A percentile compares a stretch with the other conserved stretches of the same genome.
These are phyloP conservation scores for Cyberlindnera galapagoensis DNA, from an alignment of 805 yeast genomes.

Conservation along the genomic window DNA sequence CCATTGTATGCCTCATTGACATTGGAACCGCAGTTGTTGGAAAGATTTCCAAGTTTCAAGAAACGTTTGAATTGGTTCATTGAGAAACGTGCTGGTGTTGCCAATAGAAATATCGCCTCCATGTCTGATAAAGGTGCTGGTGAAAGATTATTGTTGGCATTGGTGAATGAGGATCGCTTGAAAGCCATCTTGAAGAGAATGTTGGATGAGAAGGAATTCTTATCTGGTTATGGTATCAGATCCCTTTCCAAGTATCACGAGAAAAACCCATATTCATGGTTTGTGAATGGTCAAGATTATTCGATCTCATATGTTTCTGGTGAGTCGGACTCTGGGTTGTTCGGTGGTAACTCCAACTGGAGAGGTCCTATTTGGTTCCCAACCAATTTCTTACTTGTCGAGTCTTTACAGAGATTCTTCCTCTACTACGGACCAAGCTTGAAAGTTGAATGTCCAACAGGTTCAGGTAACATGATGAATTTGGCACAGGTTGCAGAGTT, in stretches of 20 bases:
- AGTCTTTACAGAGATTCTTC: slow-evolving; percentile 80
- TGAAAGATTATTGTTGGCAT: slow-evolving; percentile 69
- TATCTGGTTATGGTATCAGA: slow-evolving; percentile 80
- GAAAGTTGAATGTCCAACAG: slow-evolving; percentile 83
- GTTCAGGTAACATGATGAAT: slow-evolving; percentile 69
- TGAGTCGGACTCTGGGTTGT: slow-evolving; percentile 86
- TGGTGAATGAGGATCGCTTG: slow-evolving; percentile 76
- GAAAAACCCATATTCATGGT: slow-evolving; percentile 77
- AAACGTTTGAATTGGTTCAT: slow-evolving; percentile 81
- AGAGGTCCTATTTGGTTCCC: slow-evolving; percentile 98
- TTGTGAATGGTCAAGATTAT: slow-evolving; percentile 69
- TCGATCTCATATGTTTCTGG: slow-evolving; percentile 75
- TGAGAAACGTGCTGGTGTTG: slow-evolving; percentile 58
- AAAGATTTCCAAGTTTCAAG: slow-evolving; percentile 74
- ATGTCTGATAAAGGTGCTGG: slow-evolving; percentile 74
- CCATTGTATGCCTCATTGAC: slow-evolving; percentile 88
- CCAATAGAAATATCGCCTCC: slow-evolving; percentile 80
- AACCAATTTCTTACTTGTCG: slow-evolving; percentile 77
- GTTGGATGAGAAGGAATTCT: slow-evolving; percentile 82
- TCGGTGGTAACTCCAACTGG: slow-evolving; percentile 97
- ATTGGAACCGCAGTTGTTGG: slow-evolving; percentile 74
- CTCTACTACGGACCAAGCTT: slow-evolving; percentile 82
- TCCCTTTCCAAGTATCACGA: slow-evolving; percentile 84
- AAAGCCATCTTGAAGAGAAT: slow-evolving; percentile 67
- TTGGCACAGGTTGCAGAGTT: slow-evolving; percentile 89